A percentile compares a stretch with the other conserved stretches of the same genome.
phyloP scores from a whole-genome alignment of 176 grass and related monocot species.

The Cocos nucifera region DNA sequence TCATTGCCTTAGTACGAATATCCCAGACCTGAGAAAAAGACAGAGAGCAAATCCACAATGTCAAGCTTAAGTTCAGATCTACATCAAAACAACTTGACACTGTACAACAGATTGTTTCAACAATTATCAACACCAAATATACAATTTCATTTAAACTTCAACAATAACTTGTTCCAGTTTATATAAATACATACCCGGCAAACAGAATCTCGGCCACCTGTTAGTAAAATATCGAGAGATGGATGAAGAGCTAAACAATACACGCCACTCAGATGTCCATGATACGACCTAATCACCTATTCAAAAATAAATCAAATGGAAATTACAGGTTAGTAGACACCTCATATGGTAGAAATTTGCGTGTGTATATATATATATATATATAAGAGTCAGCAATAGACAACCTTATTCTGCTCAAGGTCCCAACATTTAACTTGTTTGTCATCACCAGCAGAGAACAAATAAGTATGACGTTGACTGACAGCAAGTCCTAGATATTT shows the following conservation, averaged over 20 bases:
- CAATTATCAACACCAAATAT: too few relatives aligned
- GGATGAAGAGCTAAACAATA: slow-evolving; percentile 96
- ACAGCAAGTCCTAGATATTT: slow-evolving; percentile 79
- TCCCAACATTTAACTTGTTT: slow-evolving; percentile 99
- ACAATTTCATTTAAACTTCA: too few relatives aligned
- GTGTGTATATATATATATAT: too few relatives aligned
- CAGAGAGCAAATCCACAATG: slow-evolving; percentile 1
- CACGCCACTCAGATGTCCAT: slow-evolving; percentile 97
- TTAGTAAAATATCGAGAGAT: slow-evolving; percentile 85
- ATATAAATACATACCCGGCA: slow-evolving; percentile 55
- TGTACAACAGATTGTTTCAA: too few relatives aligned
- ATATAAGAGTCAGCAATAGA: neutral
- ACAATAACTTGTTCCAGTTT: neutral
- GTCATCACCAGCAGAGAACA: slow-evolving; percentile 99
- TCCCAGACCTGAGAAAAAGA: slow-evolving; percentile 74
- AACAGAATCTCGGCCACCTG: slow-evolving; percentile 96
- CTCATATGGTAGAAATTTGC: too few relatives aligned
- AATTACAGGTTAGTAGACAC: too few relatives aligned
- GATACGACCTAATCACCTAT: slow-evolving; percentile 94
- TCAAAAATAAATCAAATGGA: slow-evolving; percentile 6
- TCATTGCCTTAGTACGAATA: slow-evolving; percentile 84
- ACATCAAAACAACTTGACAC: too few relatives aligned
- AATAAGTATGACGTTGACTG: slow-evolving; percentile 81
- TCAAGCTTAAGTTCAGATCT: too few relatives aligned
- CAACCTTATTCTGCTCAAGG: slow-evolving; percentile 99